A percentile compares a stretch with the other conserved stretches of the same genome.
Evolutionary conservation across 2,329 filamentous ascomycete species (phyloP).

Genomic region (Rugonectria rugulosa): DNA sequence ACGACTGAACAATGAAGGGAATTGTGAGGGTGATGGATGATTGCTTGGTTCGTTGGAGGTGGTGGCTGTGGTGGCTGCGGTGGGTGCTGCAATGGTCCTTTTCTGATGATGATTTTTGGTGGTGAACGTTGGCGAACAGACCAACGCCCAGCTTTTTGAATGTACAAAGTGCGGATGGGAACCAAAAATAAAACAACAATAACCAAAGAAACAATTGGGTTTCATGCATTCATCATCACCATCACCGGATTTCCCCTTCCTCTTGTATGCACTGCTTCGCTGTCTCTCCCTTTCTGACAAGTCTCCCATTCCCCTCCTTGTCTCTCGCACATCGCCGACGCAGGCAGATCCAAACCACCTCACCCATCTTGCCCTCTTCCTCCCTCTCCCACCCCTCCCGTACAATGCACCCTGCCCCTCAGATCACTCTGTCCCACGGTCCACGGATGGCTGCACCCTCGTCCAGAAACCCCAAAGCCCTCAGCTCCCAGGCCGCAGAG

Average conservation of each 20-base stretch:
- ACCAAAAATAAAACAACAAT: too few relatives aligned
- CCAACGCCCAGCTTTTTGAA: not conserved
- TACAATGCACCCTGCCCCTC: not conserved
- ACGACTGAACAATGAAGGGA: not conserved
- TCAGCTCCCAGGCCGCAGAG: slow-evolving; percentile 36
- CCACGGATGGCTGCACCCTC: not conserved
- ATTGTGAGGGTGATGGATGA: not conserved
- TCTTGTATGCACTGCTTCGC: not conserved
- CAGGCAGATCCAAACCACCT: slow-evolving; percentile 7
- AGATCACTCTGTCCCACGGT: too few relatives aligned
- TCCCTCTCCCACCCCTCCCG: slow-evolving; percentile 1
- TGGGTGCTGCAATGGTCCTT: too few relatives aligned
- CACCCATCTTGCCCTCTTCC: not conserved
- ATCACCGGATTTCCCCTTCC: too few relatives aligned
- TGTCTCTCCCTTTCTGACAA: not conserved
- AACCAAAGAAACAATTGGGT: too few relatives aligned
- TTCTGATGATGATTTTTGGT: not conserved
- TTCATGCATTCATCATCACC: too few relatives aligned
- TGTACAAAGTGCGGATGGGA: too few relatives aligned
- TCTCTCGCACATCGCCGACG: slow-evolving; percentile 20
- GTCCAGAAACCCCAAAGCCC: slow-evolving; percentile 17
- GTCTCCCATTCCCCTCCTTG: not conserved
- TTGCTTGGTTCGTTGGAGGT: not conserved
- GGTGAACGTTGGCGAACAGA: not conserved
- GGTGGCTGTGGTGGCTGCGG: not conserved